phyloP scores from a whole-genome alignment of 2,329 filamentous ascomycete species.

The Aspergillus proliferans region DNA sequence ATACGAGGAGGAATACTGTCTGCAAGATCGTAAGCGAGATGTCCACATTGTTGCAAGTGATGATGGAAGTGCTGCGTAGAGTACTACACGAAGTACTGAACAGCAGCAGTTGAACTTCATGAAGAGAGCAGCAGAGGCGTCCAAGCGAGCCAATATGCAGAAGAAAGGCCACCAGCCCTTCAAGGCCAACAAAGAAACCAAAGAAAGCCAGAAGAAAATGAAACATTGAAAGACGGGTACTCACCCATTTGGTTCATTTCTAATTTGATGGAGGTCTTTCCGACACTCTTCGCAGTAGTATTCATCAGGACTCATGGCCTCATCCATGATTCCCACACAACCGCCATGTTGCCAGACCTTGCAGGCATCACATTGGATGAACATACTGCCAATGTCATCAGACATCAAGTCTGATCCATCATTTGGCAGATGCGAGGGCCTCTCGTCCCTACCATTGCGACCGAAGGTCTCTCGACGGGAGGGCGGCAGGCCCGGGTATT shows the following conservation, averaged over 20 bases:
- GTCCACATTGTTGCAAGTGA: slow-evolving; percentile 4
- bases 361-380: slow-evolving; percentile 95
- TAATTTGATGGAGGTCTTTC: slow-evolving; percentile 83
- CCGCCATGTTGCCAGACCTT: slow-evolving; percentile 99
- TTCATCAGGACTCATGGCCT: slow-evolving; percentile 86
- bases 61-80: neutral
- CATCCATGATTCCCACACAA: slow-evolving; percentile 94
- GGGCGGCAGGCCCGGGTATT: slow-evolving; percentile 75
- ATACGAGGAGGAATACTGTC: slow-evolving; percentile 58
- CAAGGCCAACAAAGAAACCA: neutral
- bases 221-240: slow-evolving; percentile 28
- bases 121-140: too few relatives aligned
- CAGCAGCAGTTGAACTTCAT: neutral
- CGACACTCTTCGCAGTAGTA: slow-evolving; percentile 97
- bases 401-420: slow-evolving; percentile 57
- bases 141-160: too few relatives aligned
- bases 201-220: neutral
- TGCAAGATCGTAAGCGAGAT: slow-evolving; percentile 34
- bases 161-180: too few relatives aligned
- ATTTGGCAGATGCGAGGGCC: slow-evolving; percentile 52
- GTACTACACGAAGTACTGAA: neutral
- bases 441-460: slow-evolving; percentile 55
- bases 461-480: slow-evolving; percentile 52
- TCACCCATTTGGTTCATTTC: slow-evolving; percentile 77
- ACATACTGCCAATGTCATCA: slow-evolving; percentile 88